Conservation (phyloP, 2,329 filamentous ascomycete genomes). For the Penicillium palitans region DNA sequence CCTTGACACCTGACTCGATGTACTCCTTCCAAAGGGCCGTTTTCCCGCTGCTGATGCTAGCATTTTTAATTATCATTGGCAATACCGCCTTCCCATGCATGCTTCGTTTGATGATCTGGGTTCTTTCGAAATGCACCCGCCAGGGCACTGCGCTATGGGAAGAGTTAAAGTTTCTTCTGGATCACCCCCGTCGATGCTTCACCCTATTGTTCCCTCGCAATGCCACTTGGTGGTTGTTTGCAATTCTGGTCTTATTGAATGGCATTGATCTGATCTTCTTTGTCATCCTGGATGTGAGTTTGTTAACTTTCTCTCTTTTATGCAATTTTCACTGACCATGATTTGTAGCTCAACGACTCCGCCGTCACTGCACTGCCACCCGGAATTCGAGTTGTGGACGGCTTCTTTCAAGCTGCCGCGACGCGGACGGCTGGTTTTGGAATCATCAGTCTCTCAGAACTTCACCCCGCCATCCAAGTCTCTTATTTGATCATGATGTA, state of each 20-base stretch:
- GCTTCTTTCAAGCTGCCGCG: conserved; percentile 84
- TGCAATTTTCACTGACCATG: conserved; percentile 16
- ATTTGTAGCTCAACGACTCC: conserved; percentile 64
- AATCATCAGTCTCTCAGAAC: conserved; percentile 70
- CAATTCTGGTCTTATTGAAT: conserved; percentile 79
- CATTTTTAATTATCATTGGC: conserved; percentile 87
- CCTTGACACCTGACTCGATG: conserved; percentile 92
- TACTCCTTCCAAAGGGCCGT: conserved; percentile 76
- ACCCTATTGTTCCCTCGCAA: conserved; percentile 87
- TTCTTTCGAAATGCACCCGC: conserved; percentile 66
- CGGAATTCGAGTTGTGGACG: conserved; percentile 77
- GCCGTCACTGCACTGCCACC: conserved; percentile 68
- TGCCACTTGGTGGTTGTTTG: conserved; percentile 95
- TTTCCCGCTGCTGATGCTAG: conserved; percentile 73
- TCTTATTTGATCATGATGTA: conserved; percentile 99
- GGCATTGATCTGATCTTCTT: conserved; percentile 85
- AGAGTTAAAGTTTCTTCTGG: conserved; percentile 83
- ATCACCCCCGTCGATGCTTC: conserved; percentile 94
- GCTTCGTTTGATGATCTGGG: conserved; percentile 91
- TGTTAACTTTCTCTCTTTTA: conserved; percentile 19
- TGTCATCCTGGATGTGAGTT: conserved; percentile 79
- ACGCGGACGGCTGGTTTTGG: conserved; percentile 90
- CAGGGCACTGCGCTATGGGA: conserved; percentile 74
- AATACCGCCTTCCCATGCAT: conserved; percentile 96
- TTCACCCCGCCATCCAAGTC: conserved; percentile 90